Base-by-base conservation (phyloP, 371 early-diverging fungal genomes). In the Syncephalis fuscata region DNA sequence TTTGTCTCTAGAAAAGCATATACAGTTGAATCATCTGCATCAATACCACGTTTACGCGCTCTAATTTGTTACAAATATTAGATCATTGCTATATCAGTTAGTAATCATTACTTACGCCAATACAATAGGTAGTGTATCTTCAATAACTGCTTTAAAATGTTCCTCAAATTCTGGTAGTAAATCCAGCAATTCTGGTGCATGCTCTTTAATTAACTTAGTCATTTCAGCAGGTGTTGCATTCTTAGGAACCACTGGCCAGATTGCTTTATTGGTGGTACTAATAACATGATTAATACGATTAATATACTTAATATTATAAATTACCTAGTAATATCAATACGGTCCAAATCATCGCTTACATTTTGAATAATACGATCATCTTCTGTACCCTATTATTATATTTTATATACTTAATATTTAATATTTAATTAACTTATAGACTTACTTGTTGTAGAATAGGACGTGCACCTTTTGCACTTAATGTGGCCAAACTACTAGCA, bases 111-210 rank as follows among this genome's bases (percentile, higher is more conserved):
- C 44, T 39, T 51, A 62, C 68, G 57, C 55, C 39, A 58, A 55
- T 17, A 64, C 46, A 19, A 73, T 36, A 14, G 50, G 45, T 22
- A 54, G 60, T 49, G 78, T 39, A 5, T 46, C 48, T 2, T 60
- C 55, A 2, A 46, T 37, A 48, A 74, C 43, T 7, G 56, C 53
- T 39, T 64, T 61, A 8, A 66, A 62, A 38, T 76, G 74, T 16
- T 73, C 78, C 48, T 79, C 70, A 57, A 86, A 82, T 57, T 86
- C 82, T 42, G 68, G 74, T 17, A 83, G 55, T 44, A 89, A 61
- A 43, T 81, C 74, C 23, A 89, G 65, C 25, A 91, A 61, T 57
- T 90, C 94, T 0, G 92, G 92, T 45, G 85, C 78, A 52, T 78
- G 77, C 17, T 78, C 70, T 57, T 82, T 75, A 15, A 88, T 62